Percentiles rank a stretch among this genome's conserved stretches.
These are phyloP conservation scores for Chrysanthemum makinoi DNA, from an alignment of 129 eudicot genomes.

Conservation along the genomic window DNA sequence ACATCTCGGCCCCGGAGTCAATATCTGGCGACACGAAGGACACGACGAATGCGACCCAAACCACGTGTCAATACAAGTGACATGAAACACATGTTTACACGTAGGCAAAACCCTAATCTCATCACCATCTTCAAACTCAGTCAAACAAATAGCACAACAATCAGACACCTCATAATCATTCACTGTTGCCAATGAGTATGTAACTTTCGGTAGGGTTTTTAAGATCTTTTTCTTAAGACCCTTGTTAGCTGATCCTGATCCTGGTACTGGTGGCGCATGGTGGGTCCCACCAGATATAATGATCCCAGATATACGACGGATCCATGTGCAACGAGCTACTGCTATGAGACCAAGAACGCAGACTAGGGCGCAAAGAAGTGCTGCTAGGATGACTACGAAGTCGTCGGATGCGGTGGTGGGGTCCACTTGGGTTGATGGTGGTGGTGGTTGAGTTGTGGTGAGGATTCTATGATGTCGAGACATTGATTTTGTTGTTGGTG, in stretches of 20 bases:
- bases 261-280: conserved; percentile 35
- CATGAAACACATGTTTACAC: conserved; percentile 78
- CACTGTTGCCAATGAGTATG: conserved; percentile 37
- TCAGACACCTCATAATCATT: conserved; percentile 37
- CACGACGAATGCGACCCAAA: conserved; percentile 81
- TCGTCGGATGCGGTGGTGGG: conserved; percentile 40
- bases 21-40: conserved; percentile 77
- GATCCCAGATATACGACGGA: conserved; percentile 55
- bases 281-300: conserved; percentile 23
- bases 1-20: conserved; percentile 54
- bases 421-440: conserved; percentile 4
- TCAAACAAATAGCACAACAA: conserved; percentile 74
- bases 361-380: conserved; percentile 74
- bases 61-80: conserved; percentile 74
- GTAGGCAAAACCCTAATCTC: conserved; percentile 65
- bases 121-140: conserved; percentile 68
- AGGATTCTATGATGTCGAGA: conserved; percentile 42
- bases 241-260: conserved; percentile 60
- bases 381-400: conserved; percentile 78
- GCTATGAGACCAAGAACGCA: conserved; percentile 85
- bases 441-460: conserved; percentile 32
- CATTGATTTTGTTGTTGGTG: conserved; percentile 23
- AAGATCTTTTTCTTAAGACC: conserved; percentile 77
- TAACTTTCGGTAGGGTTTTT: conserved; percentile 54
- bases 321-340: conserved; percentile 82